A percentile compares a stretch with the other conserved stretches of the same genome.
Evolutionary conservation across 116 monocot genomes (phyloP).

Genomic region (Dioscorea cayenensis): DNA sequence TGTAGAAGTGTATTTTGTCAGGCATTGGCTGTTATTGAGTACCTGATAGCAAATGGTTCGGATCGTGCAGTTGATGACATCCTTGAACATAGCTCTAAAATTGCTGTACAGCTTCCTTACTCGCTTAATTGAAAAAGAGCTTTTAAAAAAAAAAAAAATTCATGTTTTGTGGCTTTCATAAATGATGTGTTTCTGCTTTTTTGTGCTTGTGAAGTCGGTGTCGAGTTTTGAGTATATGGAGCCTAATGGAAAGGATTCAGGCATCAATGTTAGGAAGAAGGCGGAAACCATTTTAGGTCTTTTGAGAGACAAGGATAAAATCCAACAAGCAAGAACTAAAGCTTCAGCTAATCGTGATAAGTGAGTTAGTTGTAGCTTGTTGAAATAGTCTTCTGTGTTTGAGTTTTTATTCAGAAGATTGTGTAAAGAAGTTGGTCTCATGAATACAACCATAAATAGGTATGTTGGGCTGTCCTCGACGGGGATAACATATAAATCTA

Average conservation of each 20-base stretch:
- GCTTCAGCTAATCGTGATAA: constrained; percentile 86
- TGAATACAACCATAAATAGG: constrained; percentile 31
- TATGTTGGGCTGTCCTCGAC: constrained; percentile 89
- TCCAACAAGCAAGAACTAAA: constrained; percentile 58
- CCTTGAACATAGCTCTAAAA: constrained; percentile 8
- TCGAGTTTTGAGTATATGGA: constrained; percentile 86
- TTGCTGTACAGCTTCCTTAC: constrained; percentile 53
- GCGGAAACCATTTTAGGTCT: not conserved
- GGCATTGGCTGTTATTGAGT: not conserved
- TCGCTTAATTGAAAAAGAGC: not conserved
- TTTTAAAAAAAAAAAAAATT: not conserved
- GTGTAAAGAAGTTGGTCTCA: not conserved
- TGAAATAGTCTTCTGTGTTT: not conserved
- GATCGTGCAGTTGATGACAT: constrained; percentile 1
- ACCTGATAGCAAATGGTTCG: not conserved
- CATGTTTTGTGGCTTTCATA: not conserved
- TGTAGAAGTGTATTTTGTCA: not conserved
- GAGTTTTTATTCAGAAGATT: no score
- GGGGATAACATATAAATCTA: constrained; percentile 79
- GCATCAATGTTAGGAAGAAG: constrained; percentile 70
- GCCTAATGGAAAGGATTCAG: constrained; percentile 90
- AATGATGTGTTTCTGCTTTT: not conserved
- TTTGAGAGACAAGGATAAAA: not conserved
- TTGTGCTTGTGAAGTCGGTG: constrained; percentile 47
- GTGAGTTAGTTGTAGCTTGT: constrained; percentile 34